phyloP scores from a whole-genome alignment of 169 alveolate genomes.

The Prorocentrum cordatum region DNA sequence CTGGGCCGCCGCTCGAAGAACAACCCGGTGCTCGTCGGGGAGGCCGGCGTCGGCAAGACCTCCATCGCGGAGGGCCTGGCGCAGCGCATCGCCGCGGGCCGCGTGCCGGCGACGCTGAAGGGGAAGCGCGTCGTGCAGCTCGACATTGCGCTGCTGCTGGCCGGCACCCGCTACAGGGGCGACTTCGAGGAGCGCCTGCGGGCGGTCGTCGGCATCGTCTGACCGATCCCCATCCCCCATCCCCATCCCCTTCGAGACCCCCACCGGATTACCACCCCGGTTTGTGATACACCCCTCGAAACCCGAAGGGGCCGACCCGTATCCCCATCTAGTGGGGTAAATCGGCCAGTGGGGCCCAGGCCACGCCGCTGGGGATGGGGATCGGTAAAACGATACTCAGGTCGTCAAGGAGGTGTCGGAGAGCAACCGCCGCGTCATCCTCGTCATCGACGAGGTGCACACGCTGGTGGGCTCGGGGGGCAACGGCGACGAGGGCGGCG shows the following conservation, averaged over 20 bases:
- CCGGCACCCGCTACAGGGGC: constrained; percentile 87
- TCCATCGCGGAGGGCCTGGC: constrained; percentile 86
- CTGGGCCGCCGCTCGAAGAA: constrained; percentile 70
- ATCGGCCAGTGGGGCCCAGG: too few relatives aligned
- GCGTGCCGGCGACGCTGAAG: constrained; percentile 71
- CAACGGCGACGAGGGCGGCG: too few relatives aligned
- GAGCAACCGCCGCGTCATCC: constrained; percentile 79
- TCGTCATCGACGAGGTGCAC: constrained; percentile 81
- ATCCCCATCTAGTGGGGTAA: too few relatives aligned
- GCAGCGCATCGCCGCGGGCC: constrained; percentile 76
- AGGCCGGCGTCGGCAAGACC: constrained; percentile 87
- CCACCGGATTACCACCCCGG: too few relatives aligned
- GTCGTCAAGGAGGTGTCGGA: too few relatives aligned
- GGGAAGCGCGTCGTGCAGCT: constrained; percentile 71
- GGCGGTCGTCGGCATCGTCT: constrained; percentile 75
- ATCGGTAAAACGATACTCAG: too few relatives aligned
- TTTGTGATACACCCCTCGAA: too few relatives aligned
- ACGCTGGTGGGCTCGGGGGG: constrained; percentile 83
- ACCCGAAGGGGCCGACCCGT: too few relatives aligned
- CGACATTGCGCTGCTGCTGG: constrained; percentile 75
- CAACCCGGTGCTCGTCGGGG: constrained; percentile 82
- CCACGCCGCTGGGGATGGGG: too few relatives aligned
- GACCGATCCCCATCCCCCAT: too few relatives aligned
- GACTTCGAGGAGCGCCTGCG: constrained; percentile 85
- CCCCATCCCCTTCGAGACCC: too few relatives aligned